Evolutionary conservation across 2,329 filamentous ascomycete species (phyloP).

Genomic region (Ceratocystis destructans): DNA sequence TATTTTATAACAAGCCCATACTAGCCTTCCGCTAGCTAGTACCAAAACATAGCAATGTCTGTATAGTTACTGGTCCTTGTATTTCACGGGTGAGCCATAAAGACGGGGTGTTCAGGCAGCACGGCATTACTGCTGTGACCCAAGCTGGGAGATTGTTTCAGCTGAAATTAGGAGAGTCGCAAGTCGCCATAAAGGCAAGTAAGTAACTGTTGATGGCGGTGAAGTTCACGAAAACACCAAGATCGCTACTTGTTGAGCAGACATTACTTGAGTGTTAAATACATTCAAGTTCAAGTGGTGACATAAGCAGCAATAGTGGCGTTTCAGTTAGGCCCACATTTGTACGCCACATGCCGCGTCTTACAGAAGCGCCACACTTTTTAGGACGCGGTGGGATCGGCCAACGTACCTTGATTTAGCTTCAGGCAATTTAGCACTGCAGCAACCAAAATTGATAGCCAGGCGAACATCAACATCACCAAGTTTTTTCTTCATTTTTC

Average conservation of each 20-base stretch:
- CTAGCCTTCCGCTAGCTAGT: too few relatives aligned
- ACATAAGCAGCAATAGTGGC: background rate
- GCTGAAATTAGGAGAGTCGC: too few relatives aligned
- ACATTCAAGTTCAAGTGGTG: background rate
- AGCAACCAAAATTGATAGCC: background rate
- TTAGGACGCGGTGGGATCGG: background rate
- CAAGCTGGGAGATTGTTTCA: too few relatives aligned
- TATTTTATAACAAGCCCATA: too few relatives aligned
- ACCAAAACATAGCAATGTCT: too few relatives aligned
- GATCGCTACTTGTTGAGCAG: background rate
- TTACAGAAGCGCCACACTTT: constrained; percentile 7
- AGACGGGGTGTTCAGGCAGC: too few relatives aligned
- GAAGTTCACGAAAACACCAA: background rate
- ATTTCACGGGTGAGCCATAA: too few relatives aligned
- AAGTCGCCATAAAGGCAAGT: too few relatives aligned
- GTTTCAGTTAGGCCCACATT: background rate
- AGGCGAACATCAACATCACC: background rate
- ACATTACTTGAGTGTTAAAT: background rate
- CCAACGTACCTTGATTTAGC: constrained; percentile 1
- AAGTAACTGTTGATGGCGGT: background rate
- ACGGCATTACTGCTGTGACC: too few relatives aligned
- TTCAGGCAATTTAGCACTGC: background rate
- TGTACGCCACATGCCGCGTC: background rate
- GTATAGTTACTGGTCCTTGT: too few relatives aligned
- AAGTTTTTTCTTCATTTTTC: background rate